Evolutionary conservation across 1,284 basidiomycete genomes (phyloP), one percentile per base, ranked within the genome.

Genomic region (Thecaphora thlaspeos): DNA sequence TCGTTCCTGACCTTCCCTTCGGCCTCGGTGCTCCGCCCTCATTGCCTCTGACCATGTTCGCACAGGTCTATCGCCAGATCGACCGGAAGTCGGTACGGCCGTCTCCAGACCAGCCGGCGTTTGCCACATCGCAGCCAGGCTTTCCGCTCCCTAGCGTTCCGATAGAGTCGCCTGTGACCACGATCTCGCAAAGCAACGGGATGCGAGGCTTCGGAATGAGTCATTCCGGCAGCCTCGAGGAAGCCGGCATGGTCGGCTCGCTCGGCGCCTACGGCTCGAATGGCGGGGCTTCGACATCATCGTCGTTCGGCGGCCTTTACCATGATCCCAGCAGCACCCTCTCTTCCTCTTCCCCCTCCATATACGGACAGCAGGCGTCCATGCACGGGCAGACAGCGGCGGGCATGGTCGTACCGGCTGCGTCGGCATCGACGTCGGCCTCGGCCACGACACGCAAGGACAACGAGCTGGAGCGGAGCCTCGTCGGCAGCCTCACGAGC

Each of bases 401-500:
- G 14, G 61, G 61, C 2, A 43, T 64, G 41, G 61, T 64, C 2
- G 61, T 47, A 2, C 41, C 40, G 2, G 24, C 46, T 12, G 46
- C 48, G 36, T 41, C 37, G 1, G 48, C 54, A 5, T 28, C 56
- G 10, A 32, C 44, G 17, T 22, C 49, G 5, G 34, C 32, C 18
- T n/a, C n/a, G 56, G 28, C 28, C 8, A 30, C 14, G 28, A 34
- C 3, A 3, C 32, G 55, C 26, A 51, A 53, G 17, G 70, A 68
- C 32, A 54, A 48, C 23, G 61, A 70, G 22, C 46, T 62, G 19
- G 68, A 73, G 26, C 48, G 70, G 11, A 67, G 51, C n/a, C 59
- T 74, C 23, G 70, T 74, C 12, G 71, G 71, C 26, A 74, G 71
- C 45, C 52, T 74, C 47, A 70, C 58, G 11, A 72, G 36, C 51